A percentile compares a stretch with the other conserved stretches of the same genome.
Conservation (phyloP, 2,329 filamentous ascomycete genomes). For the Phoma sp. region DNA sequence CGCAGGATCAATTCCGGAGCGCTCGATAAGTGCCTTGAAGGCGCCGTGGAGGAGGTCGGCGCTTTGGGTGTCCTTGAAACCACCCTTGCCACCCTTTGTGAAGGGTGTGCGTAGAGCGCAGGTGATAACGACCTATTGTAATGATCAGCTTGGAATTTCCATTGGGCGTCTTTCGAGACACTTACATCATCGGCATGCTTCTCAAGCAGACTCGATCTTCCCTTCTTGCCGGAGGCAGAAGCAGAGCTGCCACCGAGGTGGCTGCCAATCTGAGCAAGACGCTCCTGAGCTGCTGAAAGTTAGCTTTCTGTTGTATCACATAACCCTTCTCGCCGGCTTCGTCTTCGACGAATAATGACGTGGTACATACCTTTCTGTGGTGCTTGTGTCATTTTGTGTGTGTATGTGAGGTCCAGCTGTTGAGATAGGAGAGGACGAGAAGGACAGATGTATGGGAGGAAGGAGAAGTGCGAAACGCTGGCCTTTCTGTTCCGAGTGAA, state of each 20-base stretch:
- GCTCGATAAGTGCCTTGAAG: constrained; percentile 80
- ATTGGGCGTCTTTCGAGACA: constrained; percentile 9
- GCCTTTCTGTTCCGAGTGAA: constrained; percentile 12
- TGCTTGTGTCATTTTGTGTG: constrained; percentile 17
- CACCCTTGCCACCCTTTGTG: constrained; percentile 91
- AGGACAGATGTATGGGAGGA: neutral
- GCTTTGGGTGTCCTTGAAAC: constrained; percentile 92
- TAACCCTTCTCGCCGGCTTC: neutral
- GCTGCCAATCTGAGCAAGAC: constrained; percentile 65
- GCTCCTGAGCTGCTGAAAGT: constrained; percentile 59
- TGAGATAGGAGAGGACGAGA: neutral
- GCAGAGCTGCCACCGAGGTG: constrained; percentile 55
- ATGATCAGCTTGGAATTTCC: too few relatives aligned
- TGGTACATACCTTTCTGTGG: constrained; percentile 17
- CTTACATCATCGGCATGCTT: constrained; percentile 66
- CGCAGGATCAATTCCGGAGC: constrained; percentile 85
- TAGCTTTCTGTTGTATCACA: constrained; percentile 8
- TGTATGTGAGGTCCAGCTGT: neutral
- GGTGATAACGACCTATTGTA: constrained; percentile 81
- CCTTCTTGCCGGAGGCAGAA: constrained; percentile 36
- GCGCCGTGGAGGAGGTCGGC: constrained; percentile 86
- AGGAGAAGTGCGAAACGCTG: constrained; percentile 13
- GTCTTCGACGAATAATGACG: neutral
- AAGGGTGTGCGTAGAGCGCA: constrained; percentile 89
- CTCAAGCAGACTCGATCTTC: constrained; percentile 54